Base-by-base conservation (phyloP, 441 rosid genomes). In the Pelargonium myrrhifolium region DNA sequence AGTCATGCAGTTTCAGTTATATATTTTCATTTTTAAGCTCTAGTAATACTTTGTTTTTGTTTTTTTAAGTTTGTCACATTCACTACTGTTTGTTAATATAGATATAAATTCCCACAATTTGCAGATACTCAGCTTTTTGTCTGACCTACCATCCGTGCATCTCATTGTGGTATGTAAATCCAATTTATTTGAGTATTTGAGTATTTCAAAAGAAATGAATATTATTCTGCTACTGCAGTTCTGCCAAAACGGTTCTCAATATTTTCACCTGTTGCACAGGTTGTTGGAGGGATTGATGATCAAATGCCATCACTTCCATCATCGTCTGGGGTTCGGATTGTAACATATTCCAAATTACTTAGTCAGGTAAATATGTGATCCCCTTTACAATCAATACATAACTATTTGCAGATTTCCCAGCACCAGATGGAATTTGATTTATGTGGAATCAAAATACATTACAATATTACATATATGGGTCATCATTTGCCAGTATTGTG, bases 251-350 rank as follows among this genome's bases (percentile, higher is more conserved):
- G 55, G 62, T 17, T 62, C 9, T 65, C 67, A 28, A 64, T 65
- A 78, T 61, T 59, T 76, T 71, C 70, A 60, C 75, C 39, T 79
- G 43, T 64, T 61, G 65, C 66, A 66, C 78, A 95, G 99, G 98
- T 95, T 78, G 97, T 95, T 78, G 99, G 93, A 65, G 99, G 97
- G 71, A 76, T 89, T 49, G 88, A 87, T 74, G 94, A 92, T 73
- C 82, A 85, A 76, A 76, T 92, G 67, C 98, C 96, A 72, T 90
- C 89, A 18, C 89, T 87, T 77, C 96, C 96, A 74, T 62, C 92
- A 35, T 76, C 96, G 62, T 39, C 88, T 43, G 93, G 90, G 59
- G 90, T 92, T 72, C 66, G 87, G 73, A 77, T 92, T 73, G 77
- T 95, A 55, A 76, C 97, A 65, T 92, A 87, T 78, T 84, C 97